A percentile compares a stretch with the other conserved stretches of the same genome.
Evolutionary conservation across 805 yeast species (phyloP).

Genomic region (Ogataea henricii): DNA sequence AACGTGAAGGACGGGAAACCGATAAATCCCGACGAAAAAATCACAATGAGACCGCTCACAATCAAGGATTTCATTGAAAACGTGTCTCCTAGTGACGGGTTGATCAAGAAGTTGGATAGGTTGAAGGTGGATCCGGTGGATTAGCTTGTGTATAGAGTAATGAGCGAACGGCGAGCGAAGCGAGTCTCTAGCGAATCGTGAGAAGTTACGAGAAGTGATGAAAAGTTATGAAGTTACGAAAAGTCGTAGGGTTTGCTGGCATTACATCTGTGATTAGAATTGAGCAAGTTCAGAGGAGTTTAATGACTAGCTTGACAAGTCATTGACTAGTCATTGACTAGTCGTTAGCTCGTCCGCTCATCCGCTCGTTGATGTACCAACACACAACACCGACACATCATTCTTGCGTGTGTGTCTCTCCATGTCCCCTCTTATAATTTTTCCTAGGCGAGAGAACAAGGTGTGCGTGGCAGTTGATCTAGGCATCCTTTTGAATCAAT

Average conservation of each 20-base stretch:
- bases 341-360: too few relatives aligned
- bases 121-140: constrained; percentile 25
- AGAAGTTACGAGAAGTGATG: too few relatives aligned
- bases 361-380: constrained; percentile 17
- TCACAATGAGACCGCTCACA: constrained; percentile 60
- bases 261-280: too few relatives aligned
- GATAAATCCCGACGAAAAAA: constrained; percentile 36
- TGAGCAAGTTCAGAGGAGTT: too few relatives aligned
- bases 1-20: constrained; percentile 50
- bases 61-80: constrained; percentile 62
- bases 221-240: too few relatives aligned
- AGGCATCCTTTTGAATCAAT: constrained; percentile 53
- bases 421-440: constrained; percentile 6
- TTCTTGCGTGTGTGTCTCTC: constrained; percentile 5
- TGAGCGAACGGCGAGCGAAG: background rate
- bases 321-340: too few relatives aligned
- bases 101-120: constrained; percentile 24
- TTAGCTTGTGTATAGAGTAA: too few relatives aligned
- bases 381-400: constrained; percentile 9
- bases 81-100: constrained; percentile 32
- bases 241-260: too few relatives aligned
- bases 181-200: too few relatives aligned
- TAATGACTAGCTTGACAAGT: too few relatives aligned
- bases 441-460: constrained; percentile 9
- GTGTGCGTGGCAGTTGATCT: constrained; percentile 29